phyloP scores from a whole-genome alignment of 257 asterid genomes.

The Salvia hispanica region DNA sequence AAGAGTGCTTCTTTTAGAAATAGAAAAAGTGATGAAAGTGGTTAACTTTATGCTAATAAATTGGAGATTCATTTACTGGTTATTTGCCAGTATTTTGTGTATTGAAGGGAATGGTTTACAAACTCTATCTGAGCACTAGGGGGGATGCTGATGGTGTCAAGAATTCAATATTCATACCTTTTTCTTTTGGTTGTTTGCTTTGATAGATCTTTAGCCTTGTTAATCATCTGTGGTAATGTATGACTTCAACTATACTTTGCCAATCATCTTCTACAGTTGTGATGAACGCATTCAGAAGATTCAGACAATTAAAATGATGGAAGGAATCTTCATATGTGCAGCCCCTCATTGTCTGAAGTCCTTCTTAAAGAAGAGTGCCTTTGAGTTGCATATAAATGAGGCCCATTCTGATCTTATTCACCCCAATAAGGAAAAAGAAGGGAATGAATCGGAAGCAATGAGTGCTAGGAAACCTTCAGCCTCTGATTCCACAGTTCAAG shows the following conservation, averaged over 20 bases:
- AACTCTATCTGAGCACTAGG: neutral
- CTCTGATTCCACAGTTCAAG: constrained; percentile 93
- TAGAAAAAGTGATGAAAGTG: neutral
- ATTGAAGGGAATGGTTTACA: neutral
- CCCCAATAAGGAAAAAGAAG: constrained; percentile 57
- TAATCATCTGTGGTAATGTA: constrained; percentile 15
- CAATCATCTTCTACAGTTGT: constrained; percentile 57
- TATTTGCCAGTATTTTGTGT: constrained; percentile 13
- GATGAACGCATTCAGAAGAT: constrained; percentile 92
- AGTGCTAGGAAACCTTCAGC: constrained; percentile 72
- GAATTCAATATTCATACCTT: constrained; percentile 4
- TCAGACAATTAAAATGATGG: constrained; percentile 94
- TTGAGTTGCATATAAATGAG: constrained; percentile 65
- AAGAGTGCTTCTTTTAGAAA: neutral
- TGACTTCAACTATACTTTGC: constrained; percentile 14
- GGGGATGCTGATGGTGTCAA: no score
- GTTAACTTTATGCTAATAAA: neutral
- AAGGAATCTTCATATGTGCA: constrained; percentile 82
- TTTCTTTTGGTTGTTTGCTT: constrained; percentile 24
- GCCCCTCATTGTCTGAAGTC: constrained; percentile 97
- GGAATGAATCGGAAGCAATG: constrained; percentile 63
- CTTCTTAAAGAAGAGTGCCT: constrained; percentile 76
- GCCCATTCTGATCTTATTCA: constrained; percentile 67
- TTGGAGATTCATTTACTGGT: constrained; percentile 9
- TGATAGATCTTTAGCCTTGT: neutral